These are phyloP conservation scores for Nicotiana benthamiana DNA, from an alignment of 257 asterid genomes.

Conservation along the genomic window DNA sequence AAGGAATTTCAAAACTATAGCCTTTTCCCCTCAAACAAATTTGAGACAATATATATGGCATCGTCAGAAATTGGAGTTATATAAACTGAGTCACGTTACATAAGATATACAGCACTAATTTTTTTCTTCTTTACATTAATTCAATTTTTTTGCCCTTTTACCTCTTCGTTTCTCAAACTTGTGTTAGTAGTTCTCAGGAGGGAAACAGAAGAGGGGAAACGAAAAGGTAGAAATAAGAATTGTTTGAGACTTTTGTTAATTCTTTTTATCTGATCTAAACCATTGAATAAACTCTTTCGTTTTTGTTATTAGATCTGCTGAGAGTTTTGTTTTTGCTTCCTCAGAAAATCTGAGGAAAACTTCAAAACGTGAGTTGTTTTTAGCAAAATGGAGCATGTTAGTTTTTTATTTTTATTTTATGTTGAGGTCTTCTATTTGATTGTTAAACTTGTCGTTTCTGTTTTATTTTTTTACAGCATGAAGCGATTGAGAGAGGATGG, in stretches of 20 bases:
- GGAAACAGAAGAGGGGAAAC: conserved; percentile 1
- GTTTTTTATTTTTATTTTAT: not conserved
- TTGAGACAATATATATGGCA: not conserved
- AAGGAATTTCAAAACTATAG: not conserved
- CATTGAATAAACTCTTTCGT: conserved; percentile 12
- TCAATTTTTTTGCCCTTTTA: conserved; percentile 3
- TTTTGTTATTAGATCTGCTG: conserved; percentile 52
- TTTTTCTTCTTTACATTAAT: not conserved
- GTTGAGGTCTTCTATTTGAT: not conserved
- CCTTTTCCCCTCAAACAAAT: not conserved
- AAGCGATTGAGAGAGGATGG: conserved; percentile 81
- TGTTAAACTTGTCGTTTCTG: conserved; percentile 15
- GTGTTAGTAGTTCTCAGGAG: conserved; percentile 14
- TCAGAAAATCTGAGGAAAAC: conserved; percentile 30
- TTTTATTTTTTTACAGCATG: conserved; percentile 45
- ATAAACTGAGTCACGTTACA: not conserved
- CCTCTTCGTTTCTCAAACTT: conserved; percentile 13
- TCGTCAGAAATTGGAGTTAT: not conserved
- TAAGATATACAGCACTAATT: not conserved
- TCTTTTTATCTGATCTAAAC: conserved; percentile 22
- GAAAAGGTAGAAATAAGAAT: not conserved
- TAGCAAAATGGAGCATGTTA: not conserved
- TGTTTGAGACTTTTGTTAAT: not conserved
- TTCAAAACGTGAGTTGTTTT: conserved; percentile 33
- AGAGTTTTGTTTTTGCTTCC: conserved; percentile 15